Percentiles rank a stretch among this genome's conserved stretches.
These are phyloP conservation scores for Yarrowia sp. DNA, from an alignment of 805 yeast species.

Conservation along the genomic window DNA sequence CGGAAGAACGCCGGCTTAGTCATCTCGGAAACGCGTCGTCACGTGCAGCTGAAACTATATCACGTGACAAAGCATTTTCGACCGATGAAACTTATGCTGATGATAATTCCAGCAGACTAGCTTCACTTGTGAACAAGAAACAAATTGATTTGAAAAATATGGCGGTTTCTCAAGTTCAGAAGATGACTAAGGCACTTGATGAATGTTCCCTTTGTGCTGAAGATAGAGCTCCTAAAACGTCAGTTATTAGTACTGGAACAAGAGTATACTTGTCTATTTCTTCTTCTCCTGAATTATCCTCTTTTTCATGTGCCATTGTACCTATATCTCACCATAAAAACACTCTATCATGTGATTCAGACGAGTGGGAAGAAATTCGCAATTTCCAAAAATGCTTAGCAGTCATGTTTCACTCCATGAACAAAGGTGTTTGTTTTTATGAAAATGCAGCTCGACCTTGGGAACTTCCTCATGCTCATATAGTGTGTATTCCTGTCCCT, in stretches of 20 bases:
- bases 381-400: conserved; percentile 46
- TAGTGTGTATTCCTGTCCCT: conserved; percentile 48
- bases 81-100: conserved; percentile 47
- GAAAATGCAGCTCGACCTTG: conserved; percentile 43
- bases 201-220: conserved; percentile 44
- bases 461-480: conserved; percentile 42
- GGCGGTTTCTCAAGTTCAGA: conserved; percentile 36
- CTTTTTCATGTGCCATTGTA: conserved; percentile 42
- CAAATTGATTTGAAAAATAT: conserved; percentile 38
- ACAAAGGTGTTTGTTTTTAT: conserved; percentile 46
- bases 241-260: conserved; percentile 41
- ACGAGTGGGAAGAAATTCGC: conserved; percentile 47
- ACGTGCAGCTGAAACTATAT: conserved; percentile 39
- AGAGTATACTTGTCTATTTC: conserved; percentile 43
- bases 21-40: conserved; percentile 33
- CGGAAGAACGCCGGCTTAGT: conserved; percentile 37
- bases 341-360: conserved; percentile 45
- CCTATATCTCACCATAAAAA: conserved; percentile 46
- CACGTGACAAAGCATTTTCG: conserved; percentile 41
- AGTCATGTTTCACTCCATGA: conserved; percentile 42
- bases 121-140: conserved; percentile 38
- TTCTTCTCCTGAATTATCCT: conserved; percentile 45
- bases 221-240: conserved; percentile 33
- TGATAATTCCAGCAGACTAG: conserved; percentile 44
- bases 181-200: conserved; percentile 39